Percentiles rank a stretch among this genome's conserved stretches.
Conservation (phyloP, 2,329 filamentous ascomycete genomes). For the Pseudogymnoascus sp. region DNA sequence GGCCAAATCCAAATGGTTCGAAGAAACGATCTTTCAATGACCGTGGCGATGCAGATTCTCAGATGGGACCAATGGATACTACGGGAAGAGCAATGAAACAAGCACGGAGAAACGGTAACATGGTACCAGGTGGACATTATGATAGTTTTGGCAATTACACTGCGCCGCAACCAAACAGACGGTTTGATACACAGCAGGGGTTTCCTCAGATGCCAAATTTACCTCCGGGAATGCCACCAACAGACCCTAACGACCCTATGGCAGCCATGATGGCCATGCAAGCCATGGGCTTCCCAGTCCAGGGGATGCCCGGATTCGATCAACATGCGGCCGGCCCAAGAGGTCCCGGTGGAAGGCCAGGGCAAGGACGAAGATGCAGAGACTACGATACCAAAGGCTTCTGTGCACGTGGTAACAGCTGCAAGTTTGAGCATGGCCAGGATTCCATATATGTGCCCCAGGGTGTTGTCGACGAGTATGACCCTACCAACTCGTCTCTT, state of each 20-base stretch:
- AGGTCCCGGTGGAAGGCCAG: slow-evolving; percentile 13
- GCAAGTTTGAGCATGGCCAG: slow-evolving; percentile 60
- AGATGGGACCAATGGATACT: slow-evolving; percentile 25
- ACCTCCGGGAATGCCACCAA: slow-evolving; percentile 33
- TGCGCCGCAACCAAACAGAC: slow-evolving; percentile 11
- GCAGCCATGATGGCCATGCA: slow-evolving; percentile 54
- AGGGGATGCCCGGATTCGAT: slow-evolving; percentile 32
- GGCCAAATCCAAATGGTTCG: slow-evolving; percentile 24
- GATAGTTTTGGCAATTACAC: slow-evolving; percentile 25
- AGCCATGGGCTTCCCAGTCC: slow-evolving; percentile 42
- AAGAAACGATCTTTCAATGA: slow-evolving; percentile 51
- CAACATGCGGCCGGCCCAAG: slow-evolving; percentile 18
- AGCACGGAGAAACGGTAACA: slow-evolving; percentile 42
- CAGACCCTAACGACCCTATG: slow-evolving; percentile 53
- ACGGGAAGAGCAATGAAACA: slow-evolving; percentile 48
- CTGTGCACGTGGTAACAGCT: slow-evolving; percentile 58
- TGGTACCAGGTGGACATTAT: slow-evolving; percentile 30
- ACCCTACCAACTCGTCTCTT: slow-evolving; percentile 45
- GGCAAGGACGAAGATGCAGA: slow-evolving; percentile 40
- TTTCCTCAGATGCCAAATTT: slow-evolving; percentile 20
- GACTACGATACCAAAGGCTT: slow-evolving; percentile 68
- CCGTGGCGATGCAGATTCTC: slow-evolving; percentile 35
- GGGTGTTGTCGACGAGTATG: slow-evolving; percentile 42
- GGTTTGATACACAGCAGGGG: slow-evolving; percentile 10
- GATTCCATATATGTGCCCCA: slow-evolving; percentile 36